A percentile compares a stretch with the other conserved stretches of the same genome.
phyloP scores from a whole-genome alignment of 306 rosid species.

The Cyamopsis tetragonoloba region DNA sequence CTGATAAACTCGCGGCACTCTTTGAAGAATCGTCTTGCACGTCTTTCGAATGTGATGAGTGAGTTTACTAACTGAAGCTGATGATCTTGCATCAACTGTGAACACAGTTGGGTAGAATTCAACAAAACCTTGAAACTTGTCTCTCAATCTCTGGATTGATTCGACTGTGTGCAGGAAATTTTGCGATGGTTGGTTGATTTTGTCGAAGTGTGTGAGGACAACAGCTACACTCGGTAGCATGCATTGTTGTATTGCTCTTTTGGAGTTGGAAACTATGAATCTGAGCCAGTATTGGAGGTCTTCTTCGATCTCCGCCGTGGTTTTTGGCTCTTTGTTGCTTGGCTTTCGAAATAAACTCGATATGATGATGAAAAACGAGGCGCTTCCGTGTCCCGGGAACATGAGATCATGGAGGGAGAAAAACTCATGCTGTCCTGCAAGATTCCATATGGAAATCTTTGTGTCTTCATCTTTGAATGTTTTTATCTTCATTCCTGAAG shows the following conservation, averaged over 20 bases:
- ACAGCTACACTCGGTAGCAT: slow-evolving; percentile 78
- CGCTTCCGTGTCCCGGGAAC: slow-evolving; percentile 95
- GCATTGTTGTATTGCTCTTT: slow-evolving; percentile 79
- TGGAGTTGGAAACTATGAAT: slow-evolving; percentile 87
- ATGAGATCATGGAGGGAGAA: slow-evolving; percentile 90
- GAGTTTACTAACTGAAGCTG: slow-evolving; percentile 82
- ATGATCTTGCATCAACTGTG: slow-evolving; percentile 89
- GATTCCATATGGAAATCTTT: slow-evolving; percentile 85
- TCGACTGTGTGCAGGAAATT: slow-evolving; percentile 56
- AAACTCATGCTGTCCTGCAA: slow-evolving; percentile 91
- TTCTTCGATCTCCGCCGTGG: slow-evolving; percentile 73
- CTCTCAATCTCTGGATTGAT: slow-evolving; percentile 71
- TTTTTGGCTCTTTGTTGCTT: slow-evolving; percentile 71
- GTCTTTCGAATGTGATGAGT: slow-evolving; percentile 67
- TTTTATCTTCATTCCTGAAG: slow-evolving; percentile 79
- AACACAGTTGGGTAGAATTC: slow-evolving; percentile 81
- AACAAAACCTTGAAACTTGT: slow-evolving; percentile 88
- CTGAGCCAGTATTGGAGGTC: slow-evolving; percentile 95
- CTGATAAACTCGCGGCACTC: slow-evolving; percentile 88
- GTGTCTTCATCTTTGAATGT: slow-evolving; percentile 75
- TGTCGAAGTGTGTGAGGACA: slow-evolving; percentile 83
- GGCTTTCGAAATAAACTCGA: slow-evolving; percentile 75
- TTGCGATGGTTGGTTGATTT: slow-evolving; percentile 67
- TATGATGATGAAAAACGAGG: slow-evolving; percentile 70
- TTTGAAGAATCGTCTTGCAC: slow-evolving; percentile 77